phyloP scores from a whole-genome alignment of 495 filamentous ascomycete species.

The Neurospora sp. region DNA sequence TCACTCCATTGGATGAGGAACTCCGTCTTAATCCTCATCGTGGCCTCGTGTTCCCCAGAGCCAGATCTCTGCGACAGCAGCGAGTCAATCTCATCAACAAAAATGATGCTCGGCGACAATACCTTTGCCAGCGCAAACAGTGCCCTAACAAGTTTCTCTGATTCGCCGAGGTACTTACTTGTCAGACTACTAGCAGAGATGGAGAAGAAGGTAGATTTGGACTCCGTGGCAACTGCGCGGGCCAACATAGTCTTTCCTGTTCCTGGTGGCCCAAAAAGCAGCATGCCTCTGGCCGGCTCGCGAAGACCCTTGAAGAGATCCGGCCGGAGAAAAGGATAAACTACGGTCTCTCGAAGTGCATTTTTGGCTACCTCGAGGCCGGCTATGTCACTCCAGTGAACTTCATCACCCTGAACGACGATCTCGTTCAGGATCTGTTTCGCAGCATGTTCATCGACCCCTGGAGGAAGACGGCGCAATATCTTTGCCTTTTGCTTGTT shows the following conservation, averaged over 20 bases:
- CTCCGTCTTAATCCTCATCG: slow-evolving; percentile 90
- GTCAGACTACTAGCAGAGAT: slow-evolving; percentile 91
- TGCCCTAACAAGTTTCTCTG: slow-evolving; percentile 90
- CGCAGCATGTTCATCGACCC: slow-evolving; percentile 72
- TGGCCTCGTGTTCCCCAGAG: slow-evolving; percentile 83
- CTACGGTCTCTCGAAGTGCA: slow-evolving; percentile 89
- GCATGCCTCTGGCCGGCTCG: slow-evolving; percentile 89
- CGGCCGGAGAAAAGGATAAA: slow-evolving; percentile 93
- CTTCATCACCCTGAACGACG: slow-evolving; percentile 86
- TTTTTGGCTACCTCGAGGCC: slow-evolving; percentile 85
- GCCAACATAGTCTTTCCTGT: slow-evolving; percentile 99
- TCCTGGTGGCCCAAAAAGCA: slow-evolving; percentile 92
- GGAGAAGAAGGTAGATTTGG: slow-evolving; percentile 91
- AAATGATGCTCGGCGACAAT: slow-evolving; percentile 92
- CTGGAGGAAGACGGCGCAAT: slow-evolving; percentile 65
- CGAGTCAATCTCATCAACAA: slow-evolving; percentile 98
- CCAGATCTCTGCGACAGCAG: slow-evolving; percentile 77
- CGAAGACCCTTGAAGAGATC: slow-evolving; percentile 93
- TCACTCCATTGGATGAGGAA: slow-evolving; percentile 98
- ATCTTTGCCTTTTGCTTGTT: slow-evolving; percentile 41
- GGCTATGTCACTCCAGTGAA: slow-evolving; percentile 91
- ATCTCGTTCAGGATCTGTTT: slow-evolving; percentile 94
- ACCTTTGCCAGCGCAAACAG: slow-evolving; percentile 84
- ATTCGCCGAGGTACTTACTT: slow-evolving; percentile 93
- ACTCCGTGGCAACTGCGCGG: slow-evolving; percentile 89